Evolutionary conservation across 768 basidiomycete genomes (phyloP).

Genomic region (Phaeotremella skinneri): DNA sequence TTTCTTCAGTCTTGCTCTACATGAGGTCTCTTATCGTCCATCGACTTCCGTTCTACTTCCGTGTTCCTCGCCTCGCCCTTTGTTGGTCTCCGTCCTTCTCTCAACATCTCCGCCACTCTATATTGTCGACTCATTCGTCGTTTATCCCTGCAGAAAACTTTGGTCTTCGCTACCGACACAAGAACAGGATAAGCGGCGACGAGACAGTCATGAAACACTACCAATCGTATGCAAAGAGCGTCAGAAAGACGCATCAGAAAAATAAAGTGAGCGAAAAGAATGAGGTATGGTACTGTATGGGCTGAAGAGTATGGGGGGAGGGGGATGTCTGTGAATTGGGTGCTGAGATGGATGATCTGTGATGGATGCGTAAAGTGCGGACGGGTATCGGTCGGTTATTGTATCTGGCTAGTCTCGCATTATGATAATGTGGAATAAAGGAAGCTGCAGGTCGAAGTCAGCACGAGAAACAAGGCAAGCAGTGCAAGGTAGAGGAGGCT

Average conservation of each 20-base stretch:
- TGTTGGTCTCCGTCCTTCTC: neutral
- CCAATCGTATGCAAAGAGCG: neutral
- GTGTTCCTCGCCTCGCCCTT: neutral
- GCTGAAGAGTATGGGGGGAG: neutral
- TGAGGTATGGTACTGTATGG: neutral
- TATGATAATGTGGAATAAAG: constrained; percentile 50
- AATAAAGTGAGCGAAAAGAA: neutral
- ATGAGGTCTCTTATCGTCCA: neutral
- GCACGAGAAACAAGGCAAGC: neutral
- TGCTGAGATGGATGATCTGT: neutral
- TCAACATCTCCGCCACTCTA: neutral
- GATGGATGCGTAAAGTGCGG: constrained; percentile 4
- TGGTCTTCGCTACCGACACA: neutral
- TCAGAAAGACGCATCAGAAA: neutral
- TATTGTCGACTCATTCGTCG: neutral
- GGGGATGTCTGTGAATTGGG: neutral
- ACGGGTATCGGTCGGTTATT: neutral
- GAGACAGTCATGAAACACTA: neutral
- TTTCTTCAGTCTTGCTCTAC: neutral
- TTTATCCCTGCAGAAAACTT: neutral
- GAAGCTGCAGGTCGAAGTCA: constrained; percentile 35
- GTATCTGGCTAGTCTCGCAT: neutral
- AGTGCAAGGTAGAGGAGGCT: neutral
- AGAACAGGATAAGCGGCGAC: neutral
- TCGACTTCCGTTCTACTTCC: neutral